Percentiles rank a stretch among this genome's conserved stretches.
Evolutionary conservation across 345 rosid species (phyloP).

Genomic region (Kandelia obovata): DNA sequence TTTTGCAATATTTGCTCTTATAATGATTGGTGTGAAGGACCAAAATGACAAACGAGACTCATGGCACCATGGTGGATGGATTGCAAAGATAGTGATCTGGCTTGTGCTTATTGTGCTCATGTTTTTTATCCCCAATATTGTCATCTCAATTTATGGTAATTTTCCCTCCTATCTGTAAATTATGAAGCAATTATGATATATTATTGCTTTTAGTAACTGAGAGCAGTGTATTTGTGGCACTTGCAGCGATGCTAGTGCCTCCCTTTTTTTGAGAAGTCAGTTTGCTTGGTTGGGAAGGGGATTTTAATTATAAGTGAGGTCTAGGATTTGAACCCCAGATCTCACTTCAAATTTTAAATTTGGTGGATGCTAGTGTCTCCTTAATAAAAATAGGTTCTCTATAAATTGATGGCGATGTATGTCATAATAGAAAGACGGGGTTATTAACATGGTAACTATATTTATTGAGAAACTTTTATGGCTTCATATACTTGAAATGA

Average conservation of each 20-base stretch:
- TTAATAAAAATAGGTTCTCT: no score
- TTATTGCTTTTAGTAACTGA: not conserved
- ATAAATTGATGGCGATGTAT: no score
- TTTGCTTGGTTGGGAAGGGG: no score
- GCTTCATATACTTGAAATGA: not conserved
- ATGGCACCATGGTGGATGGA: slow-evolving; percentile 97
- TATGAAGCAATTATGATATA: not conserved
- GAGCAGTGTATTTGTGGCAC: not conserved
- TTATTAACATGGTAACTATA: no score
- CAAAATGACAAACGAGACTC: slow-evolving; percentile 89
- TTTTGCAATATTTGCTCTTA: slow-evolving; percentile 61
- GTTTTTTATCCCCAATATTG: slow-evolving; percentile 79
- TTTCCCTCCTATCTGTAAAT: slow-evolving; percentile 11
- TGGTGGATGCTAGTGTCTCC: no score
- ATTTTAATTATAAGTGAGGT: no score
- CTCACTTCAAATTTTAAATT: no score
- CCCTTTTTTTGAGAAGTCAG: no score
- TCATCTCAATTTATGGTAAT: slow-evolving; percentile 74
- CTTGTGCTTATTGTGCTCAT: slow-evolving; percentile 71
- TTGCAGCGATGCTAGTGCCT: not conserved
- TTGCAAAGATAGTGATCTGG: slow-evolving; percentile 84
- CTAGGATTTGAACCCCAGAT: no score
- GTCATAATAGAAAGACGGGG: no score
- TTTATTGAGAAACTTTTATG: no score
- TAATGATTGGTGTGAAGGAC: slow-evolving; percentile 93